These are phyloP conservation scores for Pseudogymnoascus sp. DNA, from an alignment of 2,329 filamentous ascomycete species.

Conservation along the genomic window DNA sequence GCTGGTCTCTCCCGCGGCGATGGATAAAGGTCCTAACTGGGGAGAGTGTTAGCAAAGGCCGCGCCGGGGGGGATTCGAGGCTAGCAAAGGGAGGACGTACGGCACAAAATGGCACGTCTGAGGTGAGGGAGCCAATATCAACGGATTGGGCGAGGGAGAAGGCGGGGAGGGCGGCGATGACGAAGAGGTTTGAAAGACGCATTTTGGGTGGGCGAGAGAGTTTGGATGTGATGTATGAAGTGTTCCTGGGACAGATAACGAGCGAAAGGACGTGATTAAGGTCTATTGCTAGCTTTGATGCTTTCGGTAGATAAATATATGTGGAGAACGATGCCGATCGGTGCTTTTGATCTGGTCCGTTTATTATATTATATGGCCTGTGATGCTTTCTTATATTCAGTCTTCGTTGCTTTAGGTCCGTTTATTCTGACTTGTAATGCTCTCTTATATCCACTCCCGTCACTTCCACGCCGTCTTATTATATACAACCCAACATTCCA, in stretches of 20 bases:
- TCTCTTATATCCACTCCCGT: neutral
- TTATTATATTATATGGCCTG: neutral
- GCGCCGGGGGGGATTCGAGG: neutral
- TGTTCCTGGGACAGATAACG: neutral
- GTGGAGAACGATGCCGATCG: neutral
- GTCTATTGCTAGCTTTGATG: neutral
- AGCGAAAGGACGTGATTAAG: neutral
- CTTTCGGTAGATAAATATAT: neutral
- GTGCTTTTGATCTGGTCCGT: neutral
- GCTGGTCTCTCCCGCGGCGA: neutral
- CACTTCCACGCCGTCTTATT: neutral
- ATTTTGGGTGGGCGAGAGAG: neutral
- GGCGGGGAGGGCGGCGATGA: neutral
- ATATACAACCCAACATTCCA: no score
- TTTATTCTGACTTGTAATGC: neutral
- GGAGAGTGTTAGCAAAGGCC: neutral
- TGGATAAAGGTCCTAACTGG: neutral
- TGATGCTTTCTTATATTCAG: neutral
- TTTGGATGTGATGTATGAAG: neutral
- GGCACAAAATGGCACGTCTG: neutral
- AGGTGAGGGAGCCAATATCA: neutral
- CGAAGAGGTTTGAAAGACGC: neutral
- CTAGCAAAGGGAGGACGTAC: neutral
- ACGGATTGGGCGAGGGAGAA: neutral
- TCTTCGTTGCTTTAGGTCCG: neutral